A percentile compares a stretch with the other conserved stretches of the same genome.
These are phyloP conservation scores for Apophysomyces sp. DNA, from an alignment of 371 early-diverging fungal genomes.

Conservation along the genomic window DNA sequence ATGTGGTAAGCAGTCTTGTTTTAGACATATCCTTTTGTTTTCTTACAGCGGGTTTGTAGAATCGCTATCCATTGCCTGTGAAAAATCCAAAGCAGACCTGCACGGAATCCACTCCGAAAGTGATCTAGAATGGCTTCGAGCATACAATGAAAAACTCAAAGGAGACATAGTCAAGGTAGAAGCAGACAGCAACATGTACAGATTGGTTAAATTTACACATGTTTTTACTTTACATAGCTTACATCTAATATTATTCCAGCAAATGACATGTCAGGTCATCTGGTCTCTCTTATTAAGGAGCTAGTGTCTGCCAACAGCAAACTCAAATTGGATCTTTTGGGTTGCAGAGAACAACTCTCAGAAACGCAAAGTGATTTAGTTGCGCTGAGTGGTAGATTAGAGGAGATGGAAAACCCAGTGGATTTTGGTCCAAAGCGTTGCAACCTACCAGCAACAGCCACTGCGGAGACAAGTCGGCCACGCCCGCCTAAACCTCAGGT, in stretches of 20 bases:
- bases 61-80: constrained; percentile 27
- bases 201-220: neutral
- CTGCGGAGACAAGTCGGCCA: neutral
- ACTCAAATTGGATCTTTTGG: constrained; percentile 37
- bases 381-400: constrained; percentile 20
- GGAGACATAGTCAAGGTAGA: constrained; percentile 41
- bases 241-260: constrained; percentile 12
- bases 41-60: constrained; percentile 10
- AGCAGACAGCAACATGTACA: neutral
- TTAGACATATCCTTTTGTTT: neutral
- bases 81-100: constrained; percentile 9
- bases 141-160: constrained; percentile 42
- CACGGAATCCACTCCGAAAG: constrained; percentile 7
- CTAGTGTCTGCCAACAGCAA: constrained; percentile 44
- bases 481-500: neutral
- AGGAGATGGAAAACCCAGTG: constrained; percentile 9
- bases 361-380: constrained; percentile 32
- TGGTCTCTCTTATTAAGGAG: constrained; percentile 41
- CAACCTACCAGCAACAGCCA: neutral
- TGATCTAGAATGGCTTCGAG: constrained; percentile 32
- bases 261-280: constrained; percentile 4
- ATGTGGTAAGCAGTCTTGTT: constrained; percentile 25
- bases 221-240: constrained; percentile 17
- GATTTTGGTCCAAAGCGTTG: neutral
- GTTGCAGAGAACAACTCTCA: constrained; percentile 33